Conservation (phyloP, 1,284 basidiomycete genomes). For the Rhodofomes roseus region DNA sequence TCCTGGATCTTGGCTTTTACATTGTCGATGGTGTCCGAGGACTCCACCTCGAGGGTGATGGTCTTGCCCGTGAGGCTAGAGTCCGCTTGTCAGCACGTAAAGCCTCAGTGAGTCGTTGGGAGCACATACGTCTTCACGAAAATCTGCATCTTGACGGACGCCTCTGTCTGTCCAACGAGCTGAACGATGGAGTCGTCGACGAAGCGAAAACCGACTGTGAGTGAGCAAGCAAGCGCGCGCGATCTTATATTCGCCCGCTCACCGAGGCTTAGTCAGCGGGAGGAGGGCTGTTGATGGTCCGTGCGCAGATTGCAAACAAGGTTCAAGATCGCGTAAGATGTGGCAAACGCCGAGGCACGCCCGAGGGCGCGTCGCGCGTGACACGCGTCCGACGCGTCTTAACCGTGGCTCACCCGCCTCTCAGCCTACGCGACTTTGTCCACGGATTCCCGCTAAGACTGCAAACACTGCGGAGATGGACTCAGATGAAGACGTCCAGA, state of each 20-base stretch:
- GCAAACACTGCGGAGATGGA: constrained; percentile 37
- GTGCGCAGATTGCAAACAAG: constrained; percentile 34
- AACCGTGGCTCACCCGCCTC: not conserved
- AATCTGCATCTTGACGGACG: constrained; percentile 80
- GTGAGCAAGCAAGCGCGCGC: constrained; percentile 8
- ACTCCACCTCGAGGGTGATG: constrained; percentile 97
- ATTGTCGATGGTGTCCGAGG: constrained; percentile 97
- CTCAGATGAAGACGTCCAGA: constrained; percentile 52
- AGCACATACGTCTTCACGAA: constrained; percentile 80
- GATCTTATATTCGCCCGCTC: constrained; percentile 13
- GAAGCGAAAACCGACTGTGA: constrained; percentile 53
- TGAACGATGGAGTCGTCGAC: constrained; percentile 86
- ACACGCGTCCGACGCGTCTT: constrained; percentile 16
- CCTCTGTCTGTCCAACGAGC: constrained; percentile 81
- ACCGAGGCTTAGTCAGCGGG: constrained; percentile 19
- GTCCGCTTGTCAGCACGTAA: not conserved
- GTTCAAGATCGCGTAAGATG: constrained; percentile 16
- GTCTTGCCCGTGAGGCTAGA: constrained; percentile 96
- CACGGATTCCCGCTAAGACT: not conserved
- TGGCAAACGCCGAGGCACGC: constrained; percentile 10
- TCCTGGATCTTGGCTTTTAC: constrained; percentile 96
- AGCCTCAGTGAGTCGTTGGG: not conserved
- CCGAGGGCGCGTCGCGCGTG: constrained; percentile 20
- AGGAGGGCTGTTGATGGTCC: constrained; percentile 37
- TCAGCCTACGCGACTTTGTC: constrained; percentile 3